These are phyloP conservation scores for Thielaviopsis cerberus DNA, from an alignment of 2,329 filamentous ascomycete species.

Conservation along the genomic window DNA sequence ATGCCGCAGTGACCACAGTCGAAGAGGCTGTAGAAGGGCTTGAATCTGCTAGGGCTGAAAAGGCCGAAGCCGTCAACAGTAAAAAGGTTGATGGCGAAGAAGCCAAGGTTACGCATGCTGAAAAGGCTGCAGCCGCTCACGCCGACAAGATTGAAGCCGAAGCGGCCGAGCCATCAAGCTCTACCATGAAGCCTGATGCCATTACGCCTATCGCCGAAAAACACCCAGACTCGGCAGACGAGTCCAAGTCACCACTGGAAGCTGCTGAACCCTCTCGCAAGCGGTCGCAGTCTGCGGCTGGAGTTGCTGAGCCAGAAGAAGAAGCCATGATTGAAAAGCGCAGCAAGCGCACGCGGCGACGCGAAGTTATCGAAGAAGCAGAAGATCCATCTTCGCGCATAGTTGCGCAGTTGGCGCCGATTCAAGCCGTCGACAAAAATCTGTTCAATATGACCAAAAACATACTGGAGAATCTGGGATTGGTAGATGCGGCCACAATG, in stretches of 20 bases:
- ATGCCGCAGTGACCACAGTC: slow-evolving; percentile 1
- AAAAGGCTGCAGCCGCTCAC: too few species aligned
- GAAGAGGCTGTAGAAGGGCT: neutral
- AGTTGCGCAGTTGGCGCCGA: slow-evolving; percentile 36
- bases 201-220: neutral
- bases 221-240: neutral
- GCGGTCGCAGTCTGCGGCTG: slow-evolving; percentile 43
- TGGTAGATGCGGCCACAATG: slow-evolving; percentile 30
- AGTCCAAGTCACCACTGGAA: neutral
- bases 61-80: too few species aligned
- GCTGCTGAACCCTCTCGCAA: slow-evolving; percentile 23
- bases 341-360: slow-evolving; percentile 45
- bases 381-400: slow-evolving; percentile 33
- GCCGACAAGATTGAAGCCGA: neutral
- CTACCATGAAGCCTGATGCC: neutral
- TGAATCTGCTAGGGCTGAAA: too few species aligned
- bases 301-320: slow-evolving; percentile 38
- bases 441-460: slow-evolving; percentile 37
- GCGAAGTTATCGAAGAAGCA: slow-evolving; percentile 38
- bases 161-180: neutral
- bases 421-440: slow-evolving; percentile 36
- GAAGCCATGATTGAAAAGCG: slow-evolving; percentile 40
- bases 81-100: too few species aligned
- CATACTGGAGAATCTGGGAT: slow-evolving; percentile 35
- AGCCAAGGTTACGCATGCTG: too few species aligned